Evolutionary conservation across 1,139 yeast genomes (phyloP), one percentile per base, ranked within the genome.

Genomic region (Candida sojae): DNA sequence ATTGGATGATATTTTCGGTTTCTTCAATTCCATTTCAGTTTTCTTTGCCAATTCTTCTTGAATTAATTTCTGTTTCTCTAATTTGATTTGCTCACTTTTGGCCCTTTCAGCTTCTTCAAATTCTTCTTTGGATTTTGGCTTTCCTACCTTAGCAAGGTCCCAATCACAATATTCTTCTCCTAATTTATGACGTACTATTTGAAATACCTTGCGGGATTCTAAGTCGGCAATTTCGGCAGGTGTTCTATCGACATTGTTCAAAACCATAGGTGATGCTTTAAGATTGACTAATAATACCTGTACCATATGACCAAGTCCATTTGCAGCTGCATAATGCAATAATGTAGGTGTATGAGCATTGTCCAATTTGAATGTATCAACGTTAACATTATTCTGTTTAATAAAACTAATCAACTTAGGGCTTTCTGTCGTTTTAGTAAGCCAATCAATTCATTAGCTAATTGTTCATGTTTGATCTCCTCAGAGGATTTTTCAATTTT

Each of bases 151-250:
- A 0, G 95, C 84, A 7, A 58, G 62, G 12, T 62, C 66, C 97
- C 98, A 91, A 61, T 88, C 80, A 63, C 86, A 82, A 48, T 63
- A 72, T 0, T 65, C 66, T 59, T 89, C 96, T 0, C 97, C 97
- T 5, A 91, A 65, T 29, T 71, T 77, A 44, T 66, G 57, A 52
- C 99, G 76, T 1, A 86, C 83, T 0, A 86, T 70, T 59, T 88
- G 95, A 65, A 92, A 90, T 0, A 84, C 77, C 46, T 71, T 74
- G 51, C 67, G 74, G 0, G 80, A 72, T 10, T 74, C 74, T 7
- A 66, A 60, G 36, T 79, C 76, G 1, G 81, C 68, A 2, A 78
- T 57, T 52, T 77, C 79, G 2, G 70, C 70, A 0, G 98, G 80
- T 0, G 92, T 82, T 54, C 80, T 83, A 0, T 86, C 88, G 23